Base-by-base conservation (phyloP, 768 basidiomycete genomes). In the Tricholomella constricta region DNA sequence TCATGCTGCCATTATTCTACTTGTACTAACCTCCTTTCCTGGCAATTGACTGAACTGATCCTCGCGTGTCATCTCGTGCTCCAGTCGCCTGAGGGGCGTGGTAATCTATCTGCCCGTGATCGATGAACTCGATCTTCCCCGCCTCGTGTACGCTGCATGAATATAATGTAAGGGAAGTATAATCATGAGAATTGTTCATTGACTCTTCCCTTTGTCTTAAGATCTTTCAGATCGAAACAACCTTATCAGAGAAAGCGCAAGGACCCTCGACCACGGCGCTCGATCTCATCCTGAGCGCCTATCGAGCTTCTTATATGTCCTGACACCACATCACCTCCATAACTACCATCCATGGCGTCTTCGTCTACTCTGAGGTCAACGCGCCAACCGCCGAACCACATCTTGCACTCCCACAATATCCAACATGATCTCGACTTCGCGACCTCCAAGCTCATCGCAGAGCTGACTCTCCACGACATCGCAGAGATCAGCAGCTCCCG, bases 391-490 rank as follows among this genome's bases (percentile, higher is more conserved):
- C n/a, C 48, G 26, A 27, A 37, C 12, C 45, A 19, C 4, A 19
- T 23, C 3, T 2, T 36, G 22, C 46, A 55, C 19, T 35, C 22
- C 2, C 35, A 32, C 10, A 11, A 10, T 14, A 6, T 38, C 15
- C 14, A 17, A 8, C 37, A 48, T 9, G 54, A 56, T 32, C 46
- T 54, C 22, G 52, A 55, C 23, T 25, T 29, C 2, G 48, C 49
- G 22, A 63, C 60, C 6, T 44, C 56, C 8, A 35, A 17, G 22
- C 41, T 60, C 42, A 64, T 64, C 22, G 49, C 34, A 12, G 25
- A 29, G 38, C 35, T 37, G 27, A 25, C 42, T 23, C 49, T 45
- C 11, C 38, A 60, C 14, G 56, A 58, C 40, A 48, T 59, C 15
- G 27, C 45, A 3, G 56, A 62, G n/a, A 55, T 64, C 29, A 38